A percentile compares a stretch with the other conserved stretches of the same genome.
Conservation (phyloP, 2,329 filamentous ascomycete genomes). For the Scytalidium lignicola region DNA sequence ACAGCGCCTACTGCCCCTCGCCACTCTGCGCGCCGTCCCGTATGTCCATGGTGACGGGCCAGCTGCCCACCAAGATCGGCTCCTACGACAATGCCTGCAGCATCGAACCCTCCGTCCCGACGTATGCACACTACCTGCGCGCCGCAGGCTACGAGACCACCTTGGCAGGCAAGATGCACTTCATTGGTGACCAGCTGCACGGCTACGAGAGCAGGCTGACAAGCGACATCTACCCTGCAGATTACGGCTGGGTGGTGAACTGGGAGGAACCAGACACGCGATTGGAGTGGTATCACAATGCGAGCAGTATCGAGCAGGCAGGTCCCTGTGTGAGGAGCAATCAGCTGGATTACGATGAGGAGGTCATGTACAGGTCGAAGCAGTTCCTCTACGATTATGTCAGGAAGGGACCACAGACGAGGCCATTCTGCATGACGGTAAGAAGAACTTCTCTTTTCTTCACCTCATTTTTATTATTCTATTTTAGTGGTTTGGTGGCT, state of each 20-base stretch:
- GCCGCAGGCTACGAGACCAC: constrained; percentile 83
- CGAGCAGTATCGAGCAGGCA: constrained; percentile 86
- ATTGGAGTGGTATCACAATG: constrained; percentile 95
- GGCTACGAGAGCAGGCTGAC: constrained; percentile 90
- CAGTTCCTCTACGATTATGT: constrained; percentile 91
- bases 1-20: constrained; percentile 90
- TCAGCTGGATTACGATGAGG: constrained; percentile 93
- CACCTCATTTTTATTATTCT: too few species aligned
- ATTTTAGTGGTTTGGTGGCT: too few species aligned
- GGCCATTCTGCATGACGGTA: constrained; percentile 80
- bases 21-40: constrained; percentile 88
- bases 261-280: constrained; percentile 87
- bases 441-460: constrained; percentile 15
- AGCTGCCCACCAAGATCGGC: constrained; percentile 85
- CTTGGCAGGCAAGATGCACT: constrained; percentile 95
- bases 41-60: constrained; percentile 91
- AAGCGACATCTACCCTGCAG: constrained; percentile 92
- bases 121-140: constrained; percentile 88
- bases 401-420: constrained; percentile 65
- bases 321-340: constrained; percentile 87
- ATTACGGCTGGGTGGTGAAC: constrained; percentile 92
- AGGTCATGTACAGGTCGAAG: constrained; percentile 86
- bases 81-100: constrained; percentile 89
- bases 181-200: constrained; percentile 89
- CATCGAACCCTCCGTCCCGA: constrained; percentile 78